Evolutionary conservation across 306 rosid species (phyloP), one percentile per base, ranked within the genome.

Genomic region (cucumber (Cucumis sativus)): DNA sequence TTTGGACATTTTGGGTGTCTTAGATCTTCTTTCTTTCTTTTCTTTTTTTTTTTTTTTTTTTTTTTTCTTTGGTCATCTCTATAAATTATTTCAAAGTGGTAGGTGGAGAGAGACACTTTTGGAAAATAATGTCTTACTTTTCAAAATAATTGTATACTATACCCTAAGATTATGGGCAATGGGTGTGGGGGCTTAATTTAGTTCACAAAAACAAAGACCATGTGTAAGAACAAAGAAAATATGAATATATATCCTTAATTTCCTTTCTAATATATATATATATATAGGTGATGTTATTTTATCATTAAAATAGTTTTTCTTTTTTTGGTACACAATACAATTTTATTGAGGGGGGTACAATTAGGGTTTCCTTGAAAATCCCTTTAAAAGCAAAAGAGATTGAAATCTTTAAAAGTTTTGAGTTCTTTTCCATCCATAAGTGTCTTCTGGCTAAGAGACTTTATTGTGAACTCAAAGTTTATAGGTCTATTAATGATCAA

Each of bases 161-260:
- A 68, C 74, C 74, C 74, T 10, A 64, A 43, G 74, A 68, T 68
- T 52, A 68, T 68, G 54, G 70, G 56, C 37, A 40, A 43, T 41
- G 17, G n/a, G 1, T 41, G 51, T 68, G 51, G 35, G 74, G 56
- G 56, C 43, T 40, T n/a, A n/a, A n/a, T n/a, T 41, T 10, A 39
- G 56, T 37, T 68, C 7, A 65, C 16, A 37, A 39, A 39, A 65
- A 39, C 72, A 39, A 23, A 37, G 72, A 64, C 49, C 47, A 35
- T 17, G 15, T 33, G 20, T 14, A 49, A 45, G 15, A 45, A 45
- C 51, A 10, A 11, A 41, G 4, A 33, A 33, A 1, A 23, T 23
- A 23, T 23, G 25, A 1, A 28, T 28, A 28, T n/a, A 30, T 30
- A 10, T 10, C 6, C 13, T 57, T 57, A 4, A 6, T 66, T 66